phyloP scores from a whole-genome alignment of 306 rosid genomes.

The Nissolia schottii region DNA sequence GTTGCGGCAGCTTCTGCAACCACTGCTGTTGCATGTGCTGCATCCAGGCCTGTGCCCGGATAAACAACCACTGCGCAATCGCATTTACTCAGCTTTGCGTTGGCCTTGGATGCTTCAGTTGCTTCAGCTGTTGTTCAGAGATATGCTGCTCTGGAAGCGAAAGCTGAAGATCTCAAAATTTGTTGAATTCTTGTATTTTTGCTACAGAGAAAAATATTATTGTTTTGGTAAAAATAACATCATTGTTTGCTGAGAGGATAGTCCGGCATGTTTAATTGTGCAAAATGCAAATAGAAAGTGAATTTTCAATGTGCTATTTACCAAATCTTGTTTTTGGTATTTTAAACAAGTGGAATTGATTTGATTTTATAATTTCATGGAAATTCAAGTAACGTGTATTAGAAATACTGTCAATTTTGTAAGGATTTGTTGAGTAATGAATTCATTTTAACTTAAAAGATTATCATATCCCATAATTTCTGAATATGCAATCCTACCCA shows the following conservation, averaged over 20 bases:
- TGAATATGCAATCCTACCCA: too few relatives aligned
- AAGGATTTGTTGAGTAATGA: too few relatives aligned
- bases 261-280: neutral
- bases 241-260: neutral
- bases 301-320: neutral
- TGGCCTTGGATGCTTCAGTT: slow-evolving; percentile 59
- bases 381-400: too few relatives aligned
- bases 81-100: slow-evolving; percentile 54
- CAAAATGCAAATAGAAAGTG: slow-evolving; percentile 14
- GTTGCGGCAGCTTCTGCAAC: slow-evolving; percentile 43
- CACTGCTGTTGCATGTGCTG: slow-evolving; percentile 76
- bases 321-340: too few relatives aligned
- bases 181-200: slow-evolving; percentile 1
- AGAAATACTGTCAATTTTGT: too few relatives aligned
- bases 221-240: too few relatives aligned
- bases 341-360: too few relatives aligned
- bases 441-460: too few relatives aligned
- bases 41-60: slow-evolving; percentile 40
- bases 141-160: slow-evolving; percentile 41
- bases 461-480: too few relatives aligned
- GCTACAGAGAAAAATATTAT: neutral
- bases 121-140: slow-evolving; percentile 53
- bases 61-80: slow-evolving; percentile 55
- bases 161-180: slow-evolving; percentile 2
- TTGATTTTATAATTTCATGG: too few relatives aligned